These are phyloP conservation scores for Mycena floridula DNA, from an alignment of 768 basidiomycete genomes.

Conservation along the genomic window DNA sequence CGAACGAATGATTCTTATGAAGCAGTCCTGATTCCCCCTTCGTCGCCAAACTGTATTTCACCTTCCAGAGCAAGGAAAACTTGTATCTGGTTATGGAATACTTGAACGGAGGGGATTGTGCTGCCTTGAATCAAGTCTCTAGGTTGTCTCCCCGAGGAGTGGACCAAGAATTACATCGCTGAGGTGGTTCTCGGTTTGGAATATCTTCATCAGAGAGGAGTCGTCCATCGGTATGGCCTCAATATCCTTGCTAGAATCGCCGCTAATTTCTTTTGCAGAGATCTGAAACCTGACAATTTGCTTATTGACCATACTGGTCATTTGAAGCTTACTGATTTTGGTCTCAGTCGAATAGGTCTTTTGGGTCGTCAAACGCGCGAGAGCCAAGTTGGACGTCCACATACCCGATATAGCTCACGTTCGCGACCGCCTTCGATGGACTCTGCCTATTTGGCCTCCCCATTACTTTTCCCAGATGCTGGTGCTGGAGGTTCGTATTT, in stretches of 20 bases:
- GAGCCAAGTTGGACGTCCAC: constrained; percentile 40
- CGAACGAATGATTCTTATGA: constrained; percentile 99
- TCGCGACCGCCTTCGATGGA: constrained; percentile 82
- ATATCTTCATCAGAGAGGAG: constrained; percentile 90
- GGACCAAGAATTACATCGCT: constrained; percentile 94
- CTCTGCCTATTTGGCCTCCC: constrained; percentile 73
- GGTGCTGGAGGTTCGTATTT: constrained; percentile 74
- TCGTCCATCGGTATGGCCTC: constrained; percentile 87
- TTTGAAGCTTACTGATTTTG: constrained; percentile 97
- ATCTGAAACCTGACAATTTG: constrained; percentile 95
- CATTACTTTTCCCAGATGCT: constrained; percentile 55
- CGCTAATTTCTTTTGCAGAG: constrained; percentile 41
- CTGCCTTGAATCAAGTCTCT: constrained; percentile 93
- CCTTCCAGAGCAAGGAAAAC: constrained; percentile 99
- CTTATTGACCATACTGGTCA: constrained; percentile 97
- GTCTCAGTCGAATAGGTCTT: constrained; percentile 94
- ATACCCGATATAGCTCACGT: constrained; percentile 54
- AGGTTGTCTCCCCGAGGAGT: constrained; percentile 92
- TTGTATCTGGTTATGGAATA: constrained; percentile 99
- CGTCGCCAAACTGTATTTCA: constrained; percentile 96
- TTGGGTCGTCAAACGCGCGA: constrained; percentile 92
- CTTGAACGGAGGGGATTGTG: constrained; percentile 96
- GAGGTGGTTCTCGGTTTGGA: constrained; percentile 94
- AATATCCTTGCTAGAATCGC: constrained; percentile 1
- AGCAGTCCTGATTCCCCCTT: constrained; percentile 97